Base-by-base conservation (phyloP, 75 land plant genomes). In the Picea glauca region DNA sequence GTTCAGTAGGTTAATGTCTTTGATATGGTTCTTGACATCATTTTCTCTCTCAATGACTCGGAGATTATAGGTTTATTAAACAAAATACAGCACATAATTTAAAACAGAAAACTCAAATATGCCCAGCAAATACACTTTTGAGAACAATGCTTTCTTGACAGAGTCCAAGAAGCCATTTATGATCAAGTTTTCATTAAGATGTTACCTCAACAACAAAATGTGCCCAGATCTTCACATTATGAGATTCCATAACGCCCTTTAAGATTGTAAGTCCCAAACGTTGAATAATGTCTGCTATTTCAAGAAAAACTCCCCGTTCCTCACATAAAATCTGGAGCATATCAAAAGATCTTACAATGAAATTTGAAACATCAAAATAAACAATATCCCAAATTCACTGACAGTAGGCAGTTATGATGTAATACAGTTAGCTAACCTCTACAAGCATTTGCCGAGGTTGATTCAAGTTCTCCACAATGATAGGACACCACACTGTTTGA, bases 311-410 rank as follows among this genome's bases (percentile, higher is more conserved):
- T 4, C 91, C 92, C 14, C 78, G 64, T 78, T 93, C 93, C 60
- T 95, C 95, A 85, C 93, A 89, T 13, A 89, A 81, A 90, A 93
- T 95, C 98, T 95, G 90, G 61, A 85, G 50, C n/a, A 58, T 57
- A n/a, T 26, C 23, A 62, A 62, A 18, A 21, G 7, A 20, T 62
- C 0, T 62, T 62, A 61, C 18, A 62, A 20, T 50, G 56, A 62
- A 62, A 20, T 17, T 62, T 20, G 63, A 62, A n/a, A 62, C 21
- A 18, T 62, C 23, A 18, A 20, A 62, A 7, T 23, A 20, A 21
- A 62, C 23, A 62, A 62, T 62, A 62, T 62, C 63, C n/a, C 20
- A 62, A 62, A 62, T 5, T 62, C 21, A 20, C 20, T 62, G 23
- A 62, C 5, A 21, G n/a, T 20, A 20, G 23, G 63, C n/a, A 62